Percentiles rank a stretch among this genome's conserved stretches.
phyloP scores from a whole-genome alignment of 1,284 basidiomycete species.

The Rhodofomes roseus region DNA sequence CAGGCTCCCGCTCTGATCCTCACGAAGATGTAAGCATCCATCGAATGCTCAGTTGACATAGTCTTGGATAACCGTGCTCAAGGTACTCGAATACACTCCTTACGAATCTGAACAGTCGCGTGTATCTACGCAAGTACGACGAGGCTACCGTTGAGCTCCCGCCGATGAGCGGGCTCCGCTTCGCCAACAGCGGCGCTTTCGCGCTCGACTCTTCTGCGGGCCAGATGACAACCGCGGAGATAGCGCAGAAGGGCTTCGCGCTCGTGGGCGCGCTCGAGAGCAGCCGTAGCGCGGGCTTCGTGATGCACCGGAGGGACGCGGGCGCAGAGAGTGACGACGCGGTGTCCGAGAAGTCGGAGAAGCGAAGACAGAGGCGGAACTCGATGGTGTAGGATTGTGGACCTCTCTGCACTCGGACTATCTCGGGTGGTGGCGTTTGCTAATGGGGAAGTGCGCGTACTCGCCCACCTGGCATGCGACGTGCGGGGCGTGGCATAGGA shows the following conservation, averaged over 20 bases:
- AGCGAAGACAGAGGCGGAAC: background rate
- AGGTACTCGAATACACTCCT: slow-evolving; percentile 4
- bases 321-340: background rate
- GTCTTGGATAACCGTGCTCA: background rate
- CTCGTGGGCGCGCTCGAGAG: background rate
- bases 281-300: background rate
- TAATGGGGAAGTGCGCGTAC: background rate
- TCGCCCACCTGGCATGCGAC: background rate
- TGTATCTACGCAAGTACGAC: background rate
- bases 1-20: background rate
- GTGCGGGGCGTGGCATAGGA: background rate
- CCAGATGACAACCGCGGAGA: background rate
- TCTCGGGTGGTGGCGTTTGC: background rate
- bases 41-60: background rate
- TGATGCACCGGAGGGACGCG: background rate
- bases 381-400: background rate
- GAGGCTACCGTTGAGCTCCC: background rate
- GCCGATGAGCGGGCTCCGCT: background rate
- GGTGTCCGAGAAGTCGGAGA: background rate
- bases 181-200: background rate
- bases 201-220: background rate
- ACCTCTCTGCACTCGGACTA: background rate
- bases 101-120: slow-evolving; percentile 1
- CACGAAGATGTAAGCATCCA: background rate
- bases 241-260: background rate